Conservation (phyloP, 805 yeast species). For the Cyberlindnera mycetangii region DNA sequence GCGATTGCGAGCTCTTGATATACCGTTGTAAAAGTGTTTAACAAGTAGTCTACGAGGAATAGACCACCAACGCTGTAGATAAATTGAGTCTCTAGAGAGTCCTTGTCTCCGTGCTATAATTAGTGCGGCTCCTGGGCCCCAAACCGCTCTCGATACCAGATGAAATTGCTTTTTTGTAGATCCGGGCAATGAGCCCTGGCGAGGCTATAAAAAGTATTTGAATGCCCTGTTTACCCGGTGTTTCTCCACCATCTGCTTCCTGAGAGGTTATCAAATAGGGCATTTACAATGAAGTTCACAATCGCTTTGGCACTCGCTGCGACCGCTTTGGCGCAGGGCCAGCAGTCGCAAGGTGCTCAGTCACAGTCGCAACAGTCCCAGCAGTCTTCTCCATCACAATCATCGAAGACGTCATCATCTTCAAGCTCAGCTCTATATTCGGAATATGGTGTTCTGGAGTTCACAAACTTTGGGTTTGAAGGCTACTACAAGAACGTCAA, state of each 20-base stretch:
- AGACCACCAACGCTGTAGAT: too few species aligned
- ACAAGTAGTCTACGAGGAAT: too few species aligned
- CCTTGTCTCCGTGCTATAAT: not conserved
- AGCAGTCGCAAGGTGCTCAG: not conserved
- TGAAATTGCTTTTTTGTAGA: not conserved
- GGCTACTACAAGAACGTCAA: conserved; percentile 51
- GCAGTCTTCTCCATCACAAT: not conserved
- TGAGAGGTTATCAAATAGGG: too few species aligned
- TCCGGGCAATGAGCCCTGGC: not conserved
- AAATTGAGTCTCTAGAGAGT: too few species aligned
- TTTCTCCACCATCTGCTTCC: too few species aligned
- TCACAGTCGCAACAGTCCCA: conserved; percentile 4
- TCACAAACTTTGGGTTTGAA: conserved; percentile 51
- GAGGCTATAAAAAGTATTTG: too few species aligned
- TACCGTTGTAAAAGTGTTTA: too few species aligned
- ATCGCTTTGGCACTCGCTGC: conserved; percentile 7
- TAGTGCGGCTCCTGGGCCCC: too few species aligned
- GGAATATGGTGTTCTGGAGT: conserved; percentile 41
- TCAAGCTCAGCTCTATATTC: conserved; percentile 16
- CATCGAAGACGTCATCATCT: conserved; percentile 12
- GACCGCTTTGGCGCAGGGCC: conserved; percentile 10
- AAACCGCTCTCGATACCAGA: not conserved
- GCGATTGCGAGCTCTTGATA: too few species aligned
- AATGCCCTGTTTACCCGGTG: too few species aligned
- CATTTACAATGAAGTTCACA: conserved; percentile 6